phyloP scores from a whole-genome alignment of 1,284 basidiomycete species.

The Fomitopsis palustris region DNA sequence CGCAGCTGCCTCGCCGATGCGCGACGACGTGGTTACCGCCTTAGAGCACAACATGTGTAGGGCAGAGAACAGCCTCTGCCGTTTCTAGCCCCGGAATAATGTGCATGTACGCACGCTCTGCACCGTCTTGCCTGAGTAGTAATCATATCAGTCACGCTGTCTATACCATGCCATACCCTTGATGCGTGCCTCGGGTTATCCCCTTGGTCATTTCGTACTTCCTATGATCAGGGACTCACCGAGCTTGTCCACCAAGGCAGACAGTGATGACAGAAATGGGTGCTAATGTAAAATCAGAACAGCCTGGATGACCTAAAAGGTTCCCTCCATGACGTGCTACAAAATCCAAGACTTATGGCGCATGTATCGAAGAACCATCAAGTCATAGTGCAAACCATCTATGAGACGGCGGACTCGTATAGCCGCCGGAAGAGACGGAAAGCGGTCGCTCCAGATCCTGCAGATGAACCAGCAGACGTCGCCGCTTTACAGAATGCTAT shows the following conservation, averaged over 20 bases:
- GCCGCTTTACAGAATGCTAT: slow-evolving; percentile 44
- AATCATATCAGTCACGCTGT: not conserved
- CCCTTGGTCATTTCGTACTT: not conserved
- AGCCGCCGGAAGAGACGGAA: slow-evolving; percentile 45
- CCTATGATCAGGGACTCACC: not conserved
- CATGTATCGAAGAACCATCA: slow-evolving; percentile 55
- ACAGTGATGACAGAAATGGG: not conserved
- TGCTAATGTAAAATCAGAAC: slow-evolving; percentile 9
- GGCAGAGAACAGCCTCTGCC: not conserved
- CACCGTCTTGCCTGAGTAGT: not conserved
- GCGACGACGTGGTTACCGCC: not conserved
- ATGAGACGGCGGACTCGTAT: slow-evolving; percentile 37
- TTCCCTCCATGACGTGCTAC: slow-evolving; percentile 44
- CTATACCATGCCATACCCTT: not conserved
- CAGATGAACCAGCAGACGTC: slow-evolving; percentile 39
- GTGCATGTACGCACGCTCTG: not conserved
- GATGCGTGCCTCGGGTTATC: too few relatives aligned
- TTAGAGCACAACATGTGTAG: not conserved
- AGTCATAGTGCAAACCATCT: slow-evolving; percentile 40
- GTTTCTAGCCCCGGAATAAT: not conserved
- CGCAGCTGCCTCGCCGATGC: not conserved
- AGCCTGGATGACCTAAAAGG: slow-evolving; percentile 56
- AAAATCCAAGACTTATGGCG: slow-evolving; percentile 54
- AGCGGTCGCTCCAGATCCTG: slow-evolving; percentile 26
- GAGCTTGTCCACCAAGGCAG: too few relatives aligned